These are phyloP conservation scores for Chaetomium tenue DNA, from an alignment of 495 filamentous ascomycete species.

Conservation along the genomic window DNA sequence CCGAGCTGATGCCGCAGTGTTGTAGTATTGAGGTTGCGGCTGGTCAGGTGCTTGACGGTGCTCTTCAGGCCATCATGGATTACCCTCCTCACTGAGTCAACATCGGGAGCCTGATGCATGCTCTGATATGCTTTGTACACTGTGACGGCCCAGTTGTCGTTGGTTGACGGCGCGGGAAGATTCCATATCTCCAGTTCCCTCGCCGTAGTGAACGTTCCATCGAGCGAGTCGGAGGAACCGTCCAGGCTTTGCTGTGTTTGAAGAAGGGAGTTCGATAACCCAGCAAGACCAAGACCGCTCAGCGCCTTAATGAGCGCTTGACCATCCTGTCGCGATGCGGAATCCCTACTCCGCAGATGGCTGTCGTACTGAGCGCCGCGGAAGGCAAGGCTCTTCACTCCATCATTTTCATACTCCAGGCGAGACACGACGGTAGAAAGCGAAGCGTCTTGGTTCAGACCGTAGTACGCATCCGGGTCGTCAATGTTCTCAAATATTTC, in stretches of 20 bases:
- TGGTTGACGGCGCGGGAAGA: slow-evolving; percentile 66
- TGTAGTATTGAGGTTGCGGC: slow-evolving; percentile 55
- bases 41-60: slow-evolving; percentile 58
- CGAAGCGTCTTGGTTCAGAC: slow-evolving; percentile 75
- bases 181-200: slow-evolving; percentile 91
- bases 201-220: slow-evolving; percentile 76
- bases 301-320: slow-evolving; percentile 61
- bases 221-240: slow-evolving; percentile 55
- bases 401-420: slow-evolving; percentile 88
- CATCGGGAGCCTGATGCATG: slow-evolving; percentile 64
- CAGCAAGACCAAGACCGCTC: slow-evolving; percentile 64
- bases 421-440: slow-evolving; percentile 73
- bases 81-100: slow-evolving; percentile 47
- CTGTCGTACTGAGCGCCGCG: slow-evolving; percentile 90
- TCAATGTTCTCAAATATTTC: slow-evolving; percentile 85
- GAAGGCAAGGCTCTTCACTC: slow-evolving; percentile 83
- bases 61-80: slow-evolving; percentile 64
- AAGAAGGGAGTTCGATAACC: slow-evolving; percentile 69
- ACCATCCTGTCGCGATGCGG: slow-evolving; percentile 43
- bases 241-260: slow-evolving; percentile 59
- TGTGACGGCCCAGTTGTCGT: slow-evolving; percentile 60
- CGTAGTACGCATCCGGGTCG: slow-evolving; percentile 94
- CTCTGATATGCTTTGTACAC: slow-evolving; percentile 78
- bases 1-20: slow-evolving; percentile 64
- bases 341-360: slow-evolving; percentile 58